A percentile compares a stretch with the other conserved stretches of the same genome.
These are phyloP conservation scores for Yarrowia hollandica DNA, from an alignment of 805 yeast genomes.

Conservation along the genomic window DNA sequence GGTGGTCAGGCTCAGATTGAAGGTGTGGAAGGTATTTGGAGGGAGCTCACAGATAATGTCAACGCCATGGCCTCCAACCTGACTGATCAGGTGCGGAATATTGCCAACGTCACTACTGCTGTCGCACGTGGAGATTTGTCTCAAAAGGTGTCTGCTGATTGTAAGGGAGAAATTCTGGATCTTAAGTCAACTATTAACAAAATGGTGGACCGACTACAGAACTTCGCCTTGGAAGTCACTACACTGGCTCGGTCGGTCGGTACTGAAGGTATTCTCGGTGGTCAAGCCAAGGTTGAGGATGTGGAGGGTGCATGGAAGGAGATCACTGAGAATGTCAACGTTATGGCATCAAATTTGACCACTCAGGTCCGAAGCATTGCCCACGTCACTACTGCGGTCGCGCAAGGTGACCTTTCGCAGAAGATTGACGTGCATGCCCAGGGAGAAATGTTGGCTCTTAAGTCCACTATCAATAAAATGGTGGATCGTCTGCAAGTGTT, in stretches of 20 bases:
- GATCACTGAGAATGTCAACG: slow-evolving; percentile 78
- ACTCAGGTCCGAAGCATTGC: slow-evolving; percentile 88
- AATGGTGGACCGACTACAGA: slow-evolving; percentile 82
- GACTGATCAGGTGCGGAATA: slow-evolving; percentile 84
- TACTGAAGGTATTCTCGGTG: slow-evolving; percentile 84
- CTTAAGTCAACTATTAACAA: slow-evolving; percentile 82
- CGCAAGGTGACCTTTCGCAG: slow-evolving; percentile 82
- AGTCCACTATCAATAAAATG: slow-evolving; percentile 87
- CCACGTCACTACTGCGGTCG: slow-evolving; percentile 88
- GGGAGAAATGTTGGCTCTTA: slow-evolving; percentile 84
- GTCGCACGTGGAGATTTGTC: slow-evolving; percentile 82
- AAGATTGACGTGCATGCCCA: slow-evolving; percentile 88
- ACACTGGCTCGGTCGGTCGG: slow-evolving; percentile 87
- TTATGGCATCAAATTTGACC: slow-evolving; percentile 84
- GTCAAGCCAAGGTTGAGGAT: slow-evolving; percentile 77
- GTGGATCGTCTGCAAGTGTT: slow-evolving; percentile 86
- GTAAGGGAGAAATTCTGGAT: slow-evolving; percentile 77
- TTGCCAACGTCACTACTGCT: slow-evolving; percentile 84
- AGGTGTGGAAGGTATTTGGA: slow-evolving; percentile 85
- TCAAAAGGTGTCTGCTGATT: slow-evolving; percentile 81
- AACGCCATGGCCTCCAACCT: slow-evolving; percentile 88
- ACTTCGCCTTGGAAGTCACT: slow-evolving; percentile 81
- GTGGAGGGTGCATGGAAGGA: slow-evolving; percentile 88
- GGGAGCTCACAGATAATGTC: slow-evolving; percentile 79
- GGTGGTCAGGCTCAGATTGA: slow-evolving; percentile 86